Conservation (phyloP, 441 rosid genomes). For the Brassica hybrid region DNA sequence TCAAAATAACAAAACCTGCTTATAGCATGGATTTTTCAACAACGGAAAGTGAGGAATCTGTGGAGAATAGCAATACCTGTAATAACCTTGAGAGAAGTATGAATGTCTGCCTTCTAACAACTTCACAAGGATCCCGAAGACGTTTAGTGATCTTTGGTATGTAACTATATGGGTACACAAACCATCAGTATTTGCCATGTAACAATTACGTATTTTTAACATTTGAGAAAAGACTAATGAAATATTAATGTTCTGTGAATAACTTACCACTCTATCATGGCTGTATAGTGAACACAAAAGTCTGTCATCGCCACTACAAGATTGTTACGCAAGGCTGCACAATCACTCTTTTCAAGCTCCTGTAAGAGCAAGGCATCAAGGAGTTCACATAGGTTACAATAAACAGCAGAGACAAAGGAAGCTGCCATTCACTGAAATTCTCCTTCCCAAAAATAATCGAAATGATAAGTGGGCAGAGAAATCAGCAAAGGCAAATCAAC, state of each 20-base stretch:
- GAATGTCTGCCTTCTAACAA: slow-evolving; percentile 94
- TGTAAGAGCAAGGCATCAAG: slow-evolving; percentile 44
- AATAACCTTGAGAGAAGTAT: slow-evolving; percentile 87
- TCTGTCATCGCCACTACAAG: slow-evolving; percentile 92
- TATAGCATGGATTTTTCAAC: slow-evolving; percentile 12
- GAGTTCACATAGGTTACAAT: slow-evolving; percentile 12
- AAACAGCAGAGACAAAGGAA: slow-evolving; percentile 22
- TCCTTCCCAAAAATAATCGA: slow-evolving; percentile 2
- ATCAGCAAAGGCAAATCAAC: slow-evolving; percentile 31
- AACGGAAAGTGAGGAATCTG: neutral
- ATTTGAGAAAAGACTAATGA: slow-evolving; percentile 12
- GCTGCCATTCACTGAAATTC: neutral
- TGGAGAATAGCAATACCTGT: slow-evolving; percentile 59
- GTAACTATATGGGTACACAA: slow-evolving; percentile 58
- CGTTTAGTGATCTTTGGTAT: slow-evolving; percentile 87
- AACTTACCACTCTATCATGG: slow-evolving; percentile 91
- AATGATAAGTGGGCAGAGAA: neutral
- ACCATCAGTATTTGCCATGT: slow-evolving; percentile 26
- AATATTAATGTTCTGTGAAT: slow-evolving; percentile 21
- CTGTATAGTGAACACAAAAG: slow-evolving; percentile 92
- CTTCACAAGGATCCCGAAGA: slow-evolving; percentile 87
- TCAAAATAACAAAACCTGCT: slow-evolving; percentile 23
- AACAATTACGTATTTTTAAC: neutral
- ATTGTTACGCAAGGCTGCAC: slow-evolving; percentile 89
- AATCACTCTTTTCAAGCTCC: slow-evolving; percentile 96